These are phyloP conservation scores for Pisolithus orientalis DNA, from an alignment of 768 basidiomycete genomes.

Conservation along the genomic window DNA sequence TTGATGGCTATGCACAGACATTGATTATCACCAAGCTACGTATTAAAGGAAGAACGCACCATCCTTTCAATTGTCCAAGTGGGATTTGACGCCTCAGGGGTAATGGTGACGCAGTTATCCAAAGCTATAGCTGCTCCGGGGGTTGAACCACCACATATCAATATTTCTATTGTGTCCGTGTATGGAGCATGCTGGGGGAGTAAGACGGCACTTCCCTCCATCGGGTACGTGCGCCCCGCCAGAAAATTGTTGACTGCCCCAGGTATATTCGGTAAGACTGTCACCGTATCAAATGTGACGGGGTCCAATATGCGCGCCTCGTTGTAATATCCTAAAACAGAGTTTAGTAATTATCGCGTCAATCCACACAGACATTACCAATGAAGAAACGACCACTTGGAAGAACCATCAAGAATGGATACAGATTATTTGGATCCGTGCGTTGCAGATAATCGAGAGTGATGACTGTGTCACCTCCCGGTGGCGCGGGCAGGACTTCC, in stretches of 20 bases:
- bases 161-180: conserved; percentile 58
- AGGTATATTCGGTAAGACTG: conserved; percentile 63
- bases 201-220: conserved; percentile 65
- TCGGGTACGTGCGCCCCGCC: conserved; percentile 73
- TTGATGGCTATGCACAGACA: conserved; percentile 43
- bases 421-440: conserved; percentile 77
- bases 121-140: conserved; percentile 42
- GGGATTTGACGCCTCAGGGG: conserved; percentile 55
- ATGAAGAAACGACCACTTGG: conserved; percentile 67
- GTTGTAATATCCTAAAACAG: conserved; percentile 60
- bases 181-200: conserved; percentile 70
- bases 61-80: conserved; percentile 74
- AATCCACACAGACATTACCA: conserved; percentile 30
- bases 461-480: conserved; percentile 54
- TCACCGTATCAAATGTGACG: conserved; percentile 54
- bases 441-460: conserved; percentile 61
- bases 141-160: conserved; percentile 75
- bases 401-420: conserved; percentile 69
- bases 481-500: conserved; percentile 64
- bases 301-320: conserved; percentile 74
- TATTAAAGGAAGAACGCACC: conserved; percentile 37
- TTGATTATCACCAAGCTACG: not conserved
- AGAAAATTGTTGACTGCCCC: conserved; percentile 66
- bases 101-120: conserved; percentile 68
- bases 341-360: not conserved